These are phyloP conservation scores for Neurospora sp. DNA, from an alignment of 2,329 filamentous ascomycete species.

Conservation along the genomic window DNA sequence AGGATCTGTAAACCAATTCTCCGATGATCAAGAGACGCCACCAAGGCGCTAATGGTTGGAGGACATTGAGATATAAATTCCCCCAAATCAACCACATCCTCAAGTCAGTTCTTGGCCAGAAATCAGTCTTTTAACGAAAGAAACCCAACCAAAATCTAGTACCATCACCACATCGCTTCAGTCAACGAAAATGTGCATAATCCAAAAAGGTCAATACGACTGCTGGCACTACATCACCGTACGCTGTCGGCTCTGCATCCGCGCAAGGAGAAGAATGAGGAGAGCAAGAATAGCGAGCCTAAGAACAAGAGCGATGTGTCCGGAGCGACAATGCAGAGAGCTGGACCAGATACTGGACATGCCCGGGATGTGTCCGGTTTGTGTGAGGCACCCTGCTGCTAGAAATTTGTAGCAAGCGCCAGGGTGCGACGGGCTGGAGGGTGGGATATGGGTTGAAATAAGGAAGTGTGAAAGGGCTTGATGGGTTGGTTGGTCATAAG, in stretches of 20 bases:
- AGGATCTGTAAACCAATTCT: background rate
- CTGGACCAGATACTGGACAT: background rate
- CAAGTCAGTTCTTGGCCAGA: background rate
- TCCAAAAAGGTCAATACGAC: background rate
- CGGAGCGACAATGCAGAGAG: background rate
- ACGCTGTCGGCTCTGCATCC: background rate
- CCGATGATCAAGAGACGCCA: no score
- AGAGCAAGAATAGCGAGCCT: background rate
- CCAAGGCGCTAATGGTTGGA: background rate
- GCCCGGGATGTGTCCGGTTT: background rate
- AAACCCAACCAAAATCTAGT: background rate
- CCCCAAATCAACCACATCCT: background rate
- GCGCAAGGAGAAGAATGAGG: background rate
- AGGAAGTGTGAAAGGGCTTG: background rate
- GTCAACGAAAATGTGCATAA: background rate
- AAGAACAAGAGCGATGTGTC: background rate
- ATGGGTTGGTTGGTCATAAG: background rate
- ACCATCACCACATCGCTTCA: background rate
- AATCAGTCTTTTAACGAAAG: background rate
- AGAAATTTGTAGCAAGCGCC: background rate
- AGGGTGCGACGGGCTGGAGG: background rate
- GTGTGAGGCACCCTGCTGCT: background rate
- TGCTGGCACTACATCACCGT: background rate
- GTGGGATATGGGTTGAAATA: background rate
- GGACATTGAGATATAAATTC: background rate